Conservation (phyloP, 108 stramenopile species). For the Phaeodactylum tricornutum region DNA sequence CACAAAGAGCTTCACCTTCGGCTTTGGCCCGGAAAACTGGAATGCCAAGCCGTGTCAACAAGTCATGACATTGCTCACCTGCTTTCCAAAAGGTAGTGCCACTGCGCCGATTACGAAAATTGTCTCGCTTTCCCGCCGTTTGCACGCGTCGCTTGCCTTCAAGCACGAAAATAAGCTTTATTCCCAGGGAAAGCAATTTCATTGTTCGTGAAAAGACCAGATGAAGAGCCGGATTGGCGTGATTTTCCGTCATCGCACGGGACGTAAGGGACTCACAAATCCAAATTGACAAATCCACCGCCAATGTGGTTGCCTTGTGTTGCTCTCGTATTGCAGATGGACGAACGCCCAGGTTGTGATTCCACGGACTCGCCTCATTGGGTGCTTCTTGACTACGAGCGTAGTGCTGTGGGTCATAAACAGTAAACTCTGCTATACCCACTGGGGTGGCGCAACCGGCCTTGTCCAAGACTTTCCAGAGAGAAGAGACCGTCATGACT, state of each 20-base stretch:
- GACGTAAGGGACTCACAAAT: constrained; percentile 69
- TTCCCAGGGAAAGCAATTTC: constrained; percentile 76
- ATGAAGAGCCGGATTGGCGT: constrained; percentile 56
- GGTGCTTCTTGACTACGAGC: no score
- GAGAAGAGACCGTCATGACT: constrained; percentile 69
- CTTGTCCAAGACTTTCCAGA: constrained; percentile 66
- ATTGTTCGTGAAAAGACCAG: constrained; percentile 72
- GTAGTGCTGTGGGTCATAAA: no score
- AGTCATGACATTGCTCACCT: constrained; percentile 44
- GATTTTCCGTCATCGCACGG: constrained; percentile 38
- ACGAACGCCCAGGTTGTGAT: constrained; percentile 3
- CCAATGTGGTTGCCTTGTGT: constrained; percentile 29
- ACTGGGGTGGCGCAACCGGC: constrained; percentile 59
- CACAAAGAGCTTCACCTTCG: constrained; percentile 95
- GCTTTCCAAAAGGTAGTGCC: constrained; percentile 64
- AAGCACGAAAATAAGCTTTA: constrained; percentile 87
- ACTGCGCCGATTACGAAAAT: constrained; percentile 39
- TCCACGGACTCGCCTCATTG: constrained; percentile 29
- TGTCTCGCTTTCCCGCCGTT: constrained; percentile 8
- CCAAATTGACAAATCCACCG: constrained; percentile 93
- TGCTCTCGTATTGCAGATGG: no score
- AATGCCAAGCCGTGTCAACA: constrained; percentile 76
- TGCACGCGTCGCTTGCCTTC: constrained; percentile 74
- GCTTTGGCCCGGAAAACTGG: constrained; percentile 85
- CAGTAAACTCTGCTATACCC: constrained; percentile 33